Evolutionary conservation across 129 eudicot genomes (phyloP).

Genomic region (Pittosporum tobira): DNA sequence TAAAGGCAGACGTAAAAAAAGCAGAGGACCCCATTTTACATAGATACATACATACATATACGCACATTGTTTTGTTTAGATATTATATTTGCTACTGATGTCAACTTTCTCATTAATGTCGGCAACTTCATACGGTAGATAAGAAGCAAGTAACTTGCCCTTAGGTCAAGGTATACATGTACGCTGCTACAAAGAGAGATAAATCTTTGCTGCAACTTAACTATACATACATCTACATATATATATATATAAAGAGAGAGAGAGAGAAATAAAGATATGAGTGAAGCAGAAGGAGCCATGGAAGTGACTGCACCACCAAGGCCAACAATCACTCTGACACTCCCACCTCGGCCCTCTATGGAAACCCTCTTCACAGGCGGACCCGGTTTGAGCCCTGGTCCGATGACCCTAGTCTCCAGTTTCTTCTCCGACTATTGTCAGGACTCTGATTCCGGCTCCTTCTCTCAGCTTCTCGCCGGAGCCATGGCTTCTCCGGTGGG

Average conservation of each 20-base stretch:
- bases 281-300: slow-evolving; percentile 37
- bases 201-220: too few relatives aligned
- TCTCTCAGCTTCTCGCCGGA: slow-evolving; percentile 91
- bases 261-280: slow-evolving; percentile 13
- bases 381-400: slow-evolving; percentile 80
- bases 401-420: slow-evolving; percentile 72
- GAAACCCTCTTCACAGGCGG: slow-evolving; percentile 57
- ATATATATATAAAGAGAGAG: neutral
- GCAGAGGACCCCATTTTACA: neutral
- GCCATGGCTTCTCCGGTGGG: slow-evolving; percentile 69
- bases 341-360: slow-evolving; percentile 63
- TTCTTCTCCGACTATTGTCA: slow-evolving; percentile 47
- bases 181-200: too few relatives aligned
- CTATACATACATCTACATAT: too few relatives aligned
- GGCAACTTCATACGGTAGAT: too few relatives aligned
- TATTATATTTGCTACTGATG: too few relatives aligned
- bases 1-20: too few relatives aligned
- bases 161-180: too few relatives aligned
- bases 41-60: neutral
- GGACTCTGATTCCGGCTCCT: slow-evolving; percentile 51
- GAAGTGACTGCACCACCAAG: slow-evolving; percentile 21
- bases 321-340: slow-evolving; percentile 46
- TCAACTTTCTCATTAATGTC: too few relatives aligned
- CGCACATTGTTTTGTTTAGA: neutral
- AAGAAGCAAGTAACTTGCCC: too few relatives aligned